A percentile compares a stretch with the other conserved stretches of the same genome.
Evolutionary conservation across 2,329 filamentous ascomycete genomes (phyloP).

Genomic region (Nothomitra cinnamomea): DNA sequence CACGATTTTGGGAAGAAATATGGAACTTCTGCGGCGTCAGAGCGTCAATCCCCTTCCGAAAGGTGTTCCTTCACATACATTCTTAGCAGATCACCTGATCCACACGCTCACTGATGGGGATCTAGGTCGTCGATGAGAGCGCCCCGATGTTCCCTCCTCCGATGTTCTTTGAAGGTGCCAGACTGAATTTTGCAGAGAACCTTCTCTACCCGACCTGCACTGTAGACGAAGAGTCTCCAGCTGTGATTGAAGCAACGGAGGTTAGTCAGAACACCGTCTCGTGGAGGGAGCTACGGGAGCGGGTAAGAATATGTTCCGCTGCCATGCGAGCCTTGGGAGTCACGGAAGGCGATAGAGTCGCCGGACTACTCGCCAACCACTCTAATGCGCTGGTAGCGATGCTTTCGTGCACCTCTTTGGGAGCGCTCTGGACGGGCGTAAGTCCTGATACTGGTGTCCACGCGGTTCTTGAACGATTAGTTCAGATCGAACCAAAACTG

Average conservation of each 20-base stretch:
- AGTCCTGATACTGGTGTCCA: constrained; percentile 85
- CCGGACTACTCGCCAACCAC: constrained; percentile 76
- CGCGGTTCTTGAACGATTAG: constrained; percentile 72
- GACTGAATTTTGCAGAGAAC: constrained; percentile 89
- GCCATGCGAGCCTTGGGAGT: constrained; percentile 53
- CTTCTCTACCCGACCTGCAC: constrained; percentile 58
- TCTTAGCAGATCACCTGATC: not conserved
- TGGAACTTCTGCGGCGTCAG: constrained; percentile 71
- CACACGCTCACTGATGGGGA: too few relatives aligned
- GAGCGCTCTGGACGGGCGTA: constrained; percentile 84
- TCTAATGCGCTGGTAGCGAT: constrained; percentile 74
- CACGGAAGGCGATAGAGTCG: constrained; percentile 41
- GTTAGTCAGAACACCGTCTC: constrained; percentile 45
- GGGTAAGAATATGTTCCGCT: constrained; percentile 55
- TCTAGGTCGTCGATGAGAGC: constrained; percentile 48
- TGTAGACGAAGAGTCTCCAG: constrained; percentile 39
- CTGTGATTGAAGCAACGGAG: constrained; percentile 72
- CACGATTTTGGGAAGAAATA: constrained; percentile 67
- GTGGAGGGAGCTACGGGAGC: constrained; percentile 66
- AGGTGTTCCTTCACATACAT: constrained; percentile 26
- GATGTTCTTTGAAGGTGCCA: constrained; percentile 63
- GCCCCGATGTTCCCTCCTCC: constrained; percentile 73
- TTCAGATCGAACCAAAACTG: constrained; percentile 67
- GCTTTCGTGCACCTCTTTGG: constrained; percentile 65
- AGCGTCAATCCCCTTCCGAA: constrained; percentile 43